Percentiles rank a stretch among this genome's conserved stretches.
These are phyloP conservation scores for Melanogaster broomeanus DNA, from an alignment of 768 basidiomycete genomes.

Conservation along the genomic window DNA sequence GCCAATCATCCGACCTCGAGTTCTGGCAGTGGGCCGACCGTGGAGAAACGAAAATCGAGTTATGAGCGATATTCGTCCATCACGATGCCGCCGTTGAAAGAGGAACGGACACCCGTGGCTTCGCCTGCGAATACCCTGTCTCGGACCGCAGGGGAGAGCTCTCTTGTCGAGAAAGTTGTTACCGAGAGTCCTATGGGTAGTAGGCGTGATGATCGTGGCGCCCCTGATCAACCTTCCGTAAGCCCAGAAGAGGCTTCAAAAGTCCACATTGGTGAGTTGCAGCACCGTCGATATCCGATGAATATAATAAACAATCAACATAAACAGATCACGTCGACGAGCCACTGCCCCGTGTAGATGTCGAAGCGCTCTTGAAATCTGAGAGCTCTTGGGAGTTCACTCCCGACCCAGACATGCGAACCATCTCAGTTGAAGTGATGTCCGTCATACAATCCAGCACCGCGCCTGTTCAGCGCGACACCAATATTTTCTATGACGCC, in stretches of 20 bases:
- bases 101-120: constrained; percentile 61
- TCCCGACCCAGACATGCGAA: constrained; percentile 41
- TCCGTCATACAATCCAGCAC: constrained; percentile 54
- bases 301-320: constrained; percentile 5
- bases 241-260: constrained; percentile 11
- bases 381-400: constrained; percentile 9
- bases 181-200: constrained; percentile 12
- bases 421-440: constrained; percentile 77
- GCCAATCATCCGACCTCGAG: constrained; percentile 13
- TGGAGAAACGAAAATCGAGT: constrained; percentile 65
- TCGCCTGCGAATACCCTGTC: constrained; percentile 58
- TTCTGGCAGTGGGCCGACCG: constrained; percentile 22
- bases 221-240: neutral
- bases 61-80: constrained; percentile 68
- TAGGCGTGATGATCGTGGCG: constrained; percentile 5
- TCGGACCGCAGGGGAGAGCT: constrained; percentile 21
- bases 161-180: constrained; percentile 5
- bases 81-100: constrained; percentile 62
- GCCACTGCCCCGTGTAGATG: constrained; percentile 49
- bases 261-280: constrained; percentile 36
- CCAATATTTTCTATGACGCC: constrained; percentile 68
- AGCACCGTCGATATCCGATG: neutral
- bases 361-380: constrained; percentile 46
- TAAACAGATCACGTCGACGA: constrained; percentile 41
- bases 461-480: constrained; percentile 44